Conservation (phyloP, 2,329 filamentous ascomycete genomes). For the Fusarium sororula region DNA sequence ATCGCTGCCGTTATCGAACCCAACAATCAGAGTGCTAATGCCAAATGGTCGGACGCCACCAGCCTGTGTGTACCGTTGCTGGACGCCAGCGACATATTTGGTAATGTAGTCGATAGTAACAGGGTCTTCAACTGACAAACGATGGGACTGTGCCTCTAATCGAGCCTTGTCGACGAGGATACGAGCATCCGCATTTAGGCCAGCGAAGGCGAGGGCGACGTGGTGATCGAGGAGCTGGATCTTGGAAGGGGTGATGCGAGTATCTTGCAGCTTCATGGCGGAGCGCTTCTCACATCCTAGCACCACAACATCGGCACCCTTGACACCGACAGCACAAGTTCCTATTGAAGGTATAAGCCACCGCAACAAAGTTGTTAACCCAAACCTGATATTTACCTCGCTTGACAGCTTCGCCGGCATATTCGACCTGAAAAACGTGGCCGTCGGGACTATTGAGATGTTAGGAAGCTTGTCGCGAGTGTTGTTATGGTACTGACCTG, state of each 20-base stretch:
- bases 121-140: conserved; percentile 95
- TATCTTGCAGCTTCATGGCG: conserved; percentile 99
- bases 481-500: conserved; percentile 63
- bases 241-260: conserved; percentile 98
- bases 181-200: conserved; percentile 95
- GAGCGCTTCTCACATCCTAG: conserved; percentile 98
- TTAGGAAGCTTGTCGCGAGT: conserved; percentile 52
- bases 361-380: background rate
- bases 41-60: conserved; percentile 98
- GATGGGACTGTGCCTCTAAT: conserved; percentile 96
- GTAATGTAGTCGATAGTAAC: conserved; percentile 99
- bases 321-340: conserved; percentile 97
- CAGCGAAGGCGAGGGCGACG: conserved; percentile 96
- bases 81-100: conserved; percentile 96
- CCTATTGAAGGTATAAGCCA: conserved; percentile 59
- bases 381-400: conserved; percentile 70
- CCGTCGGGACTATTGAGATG: conserved; percentile 83
- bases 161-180: conserved; percentile 99
- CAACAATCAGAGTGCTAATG: conserved; percentile 96
- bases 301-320: conserved; percentile 93
- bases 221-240: conserved; percentile 96
- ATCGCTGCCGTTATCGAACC: conserved; percentile 94
- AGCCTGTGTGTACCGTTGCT: conserved; percentile 98
- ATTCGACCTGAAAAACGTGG: conserved; percentile 99
- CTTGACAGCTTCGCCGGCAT: conserved; percentile 98